These are phyloP conservation scores for Hemisphaericaspora lyxosophila DNA, from an alignment of 1,139 yeast species.

Conservation along the genomic window DNA sequence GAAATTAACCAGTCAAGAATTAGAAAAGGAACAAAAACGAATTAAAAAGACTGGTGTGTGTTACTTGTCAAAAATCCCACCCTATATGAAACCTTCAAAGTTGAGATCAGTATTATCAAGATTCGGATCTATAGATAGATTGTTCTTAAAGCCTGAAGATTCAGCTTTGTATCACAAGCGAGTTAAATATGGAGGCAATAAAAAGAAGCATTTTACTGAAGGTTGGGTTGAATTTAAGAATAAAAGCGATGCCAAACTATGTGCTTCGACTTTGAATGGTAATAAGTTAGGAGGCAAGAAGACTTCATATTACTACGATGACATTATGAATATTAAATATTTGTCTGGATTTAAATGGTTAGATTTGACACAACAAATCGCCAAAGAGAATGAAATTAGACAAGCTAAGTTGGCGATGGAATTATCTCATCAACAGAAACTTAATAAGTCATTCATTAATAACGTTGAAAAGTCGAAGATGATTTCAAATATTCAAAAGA, in stretches of 20 bases:
- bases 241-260: slow-evolving; percentile 84
- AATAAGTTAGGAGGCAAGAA: slow-evolving; percentile 90
- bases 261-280: slow-evolving; percentile 85
- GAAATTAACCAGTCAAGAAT: slow-evolving; percentile 51
- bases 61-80: slow-evolving; percentile 87
- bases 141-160: slow-evolving; percentile 87
- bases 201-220: slow-evolving; percentile 82
- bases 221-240: slow-evolving; percentile 95
- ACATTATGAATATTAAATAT: slow-evolving; percentile 85
- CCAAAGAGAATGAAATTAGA: slow-evolving; percentile 84
- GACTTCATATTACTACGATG: slow-evolving; percentile 91
- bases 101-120: slow-evolving; percentile 74
- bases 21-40: slow-evolving; percentile 57
- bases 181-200: slow-evolving; percentile 90
- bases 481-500: slow-evolving; percentile 64
- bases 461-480: slow-evolving; percentile 87
- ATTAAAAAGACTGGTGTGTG: slow-evolving; percentile 84
- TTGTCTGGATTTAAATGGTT: slow-evolving; percentile 93
- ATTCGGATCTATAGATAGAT: slow-evolving; percentile 84
- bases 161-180: slow-evolving; percentile 61
- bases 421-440: slow-evolving; percentile 81
- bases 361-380: slow-evolving; percentile 90
- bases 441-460: slow-evolving; percentile 77
- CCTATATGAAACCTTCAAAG: slow-evolving; percentile 94
- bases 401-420: slow-evolving; percentile 87